phyloP scores from a whole-genome alignment of 768 basidiomycete species.

The Phallus indusiatus region DNA sequence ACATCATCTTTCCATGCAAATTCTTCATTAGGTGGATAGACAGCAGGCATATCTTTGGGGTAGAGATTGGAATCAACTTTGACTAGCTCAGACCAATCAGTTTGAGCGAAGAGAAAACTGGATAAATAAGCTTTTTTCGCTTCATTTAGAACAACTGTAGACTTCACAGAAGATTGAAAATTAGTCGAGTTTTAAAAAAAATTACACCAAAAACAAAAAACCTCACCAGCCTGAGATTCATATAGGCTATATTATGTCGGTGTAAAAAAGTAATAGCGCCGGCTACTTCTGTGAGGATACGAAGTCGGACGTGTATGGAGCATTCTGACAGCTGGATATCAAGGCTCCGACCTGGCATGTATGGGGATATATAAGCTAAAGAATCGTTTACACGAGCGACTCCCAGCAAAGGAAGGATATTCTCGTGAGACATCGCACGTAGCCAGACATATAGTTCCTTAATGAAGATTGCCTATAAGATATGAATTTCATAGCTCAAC shows the following conservation, averaged over 20 bases:
- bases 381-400: conserved; percentile 40
- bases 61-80: neutral
- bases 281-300: conserved; percentile 28
- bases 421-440: conserved; percentile 15
- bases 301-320: conserved; percentile 32
- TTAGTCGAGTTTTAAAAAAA: neutral
- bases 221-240: neutral
- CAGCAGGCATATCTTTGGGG: neutral
- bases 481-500: neutral
- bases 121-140: conserved; percentile 6
- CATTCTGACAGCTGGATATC: conserved; percentile 37
- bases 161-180: neutral
- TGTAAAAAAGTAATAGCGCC: neutral
- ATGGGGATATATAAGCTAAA: conserved; percentile 56
- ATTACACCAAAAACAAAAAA: neutral
- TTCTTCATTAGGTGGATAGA: neutral
- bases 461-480: neutral
- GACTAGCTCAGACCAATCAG: neutral
- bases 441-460: conserved; percentile 1
- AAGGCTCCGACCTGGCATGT: conserved; percentile 53
- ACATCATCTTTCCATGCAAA: conserved; percentile 1
- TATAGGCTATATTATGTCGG: neutral
- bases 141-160: conserved; percentile 2
- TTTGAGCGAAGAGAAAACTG: conserved; percentile 2
- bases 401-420: conserved; percentile 47